Percentiles rank a stretch among this genome's conserved stretches.
These are phyloP conservation scores for Hypoxylon sp. DNA, from an alignment of 2,329 filamentous ascomycete species.

Conservation along the genomic window DNA sequence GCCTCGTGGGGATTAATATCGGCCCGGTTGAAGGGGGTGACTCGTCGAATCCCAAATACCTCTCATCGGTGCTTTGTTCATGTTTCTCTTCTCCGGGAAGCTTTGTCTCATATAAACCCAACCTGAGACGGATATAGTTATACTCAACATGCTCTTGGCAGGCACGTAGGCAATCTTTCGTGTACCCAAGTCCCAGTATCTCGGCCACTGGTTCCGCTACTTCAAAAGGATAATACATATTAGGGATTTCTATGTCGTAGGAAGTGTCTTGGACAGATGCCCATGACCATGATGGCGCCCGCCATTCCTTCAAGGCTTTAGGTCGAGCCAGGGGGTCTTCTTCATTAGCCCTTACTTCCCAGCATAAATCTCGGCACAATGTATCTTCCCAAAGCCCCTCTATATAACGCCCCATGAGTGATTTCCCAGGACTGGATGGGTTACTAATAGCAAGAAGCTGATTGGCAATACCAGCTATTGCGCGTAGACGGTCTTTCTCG, in stretches of 20 bases:
- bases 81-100: background rate
- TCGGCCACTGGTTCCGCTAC: background rate
- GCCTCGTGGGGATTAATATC: too few relatives aligned
- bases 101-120: background rate
- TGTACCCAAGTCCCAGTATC: background rate
- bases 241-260: too few relatives aligned
- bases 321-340: background rate
- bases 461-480: background rate
- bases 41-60: background rate
- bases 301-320: constrained; percentile 3
- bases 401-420: constrained; percentile 14
- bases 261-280: constrained; percentile 16
- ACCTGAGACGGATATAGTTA: constrained; percentile 3
- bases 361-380: constrained; percentile 5
- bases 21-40: too few relatives aligned
- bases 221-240: too few relatives aligned
- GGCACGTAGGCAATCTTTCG: background rate
- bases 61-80: background rate
- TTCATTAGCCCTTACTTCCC: background rate
- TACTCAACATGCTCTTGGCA: constrained; percentile 8
- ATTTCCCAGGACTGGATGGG: background rate
- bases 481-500: constrained; percentile 8
- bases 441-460: background rate
- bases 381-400: constrained; percentile 17
- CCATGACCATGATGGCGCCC: constrained; percentile 14